Evolutionary conservation across 768 basidiomycete genomes (phyloP), one percentile per base, ranked within the genome.

Genomic region (Macrolepiota albuminosa): DNA sequence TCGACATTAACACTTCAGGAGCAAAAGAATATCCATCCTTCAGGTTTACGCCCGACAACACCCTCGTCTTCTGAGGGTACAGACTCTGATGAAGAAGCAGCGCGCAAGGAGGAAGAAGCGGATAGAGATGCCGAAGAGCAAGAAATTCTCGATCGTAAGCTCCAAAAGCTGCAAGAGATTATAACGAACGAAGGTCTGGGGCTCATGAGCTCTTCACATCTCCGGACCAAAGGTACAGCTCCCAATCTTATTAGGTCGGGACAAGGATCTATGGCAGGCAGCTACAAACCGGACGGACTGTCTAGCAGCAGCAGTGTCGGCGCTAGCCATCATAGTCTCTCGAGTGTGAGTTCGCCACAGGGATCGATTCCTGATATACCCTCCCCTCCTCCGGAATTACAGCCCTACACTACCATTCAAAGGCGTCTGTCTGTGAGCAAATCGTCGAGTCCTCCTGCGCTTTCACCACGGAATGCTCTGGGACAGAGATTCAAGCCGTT

Each of bases 321-420:
- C 36, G 55, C 80, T 24, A 88, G 87, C 61, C 88, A 54, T 8
- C 54, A 87, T 60, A 91, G 89, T 66, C 77, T 89, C 9, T 91
- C 90, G 4, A 88, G 87, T 68, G 74, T 84, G 13, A 83, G 84
- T 61, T 92, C 91, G 21, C 87, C 87, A 1, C 88, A 82, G 50
- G 86, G 86, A 18, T 93, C 91, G 0, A 88, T 91, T 39, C 89
- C 89, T 1, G 89, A 89, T 16, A 91, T 93, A 29, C 86, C 91
- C 0, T 92, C 91, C 0, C 86, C 88, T 21, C 78, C 86, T 8
- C 69, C 81, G 18, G 81, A 85, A 49, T 81, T 85, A 21, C 82
- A 81, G 54, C 75, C 76, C 6, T 78, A 81, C 59, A 77, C 84
- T 4, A 84, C 83, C 0, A 75, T 80, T 55, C 75, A 78, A n/a